Evolutionary conservation across 2,329 filamentous ascomycete species (phyloP).

Genomic region (Claviceps quebecensis): DNA sequence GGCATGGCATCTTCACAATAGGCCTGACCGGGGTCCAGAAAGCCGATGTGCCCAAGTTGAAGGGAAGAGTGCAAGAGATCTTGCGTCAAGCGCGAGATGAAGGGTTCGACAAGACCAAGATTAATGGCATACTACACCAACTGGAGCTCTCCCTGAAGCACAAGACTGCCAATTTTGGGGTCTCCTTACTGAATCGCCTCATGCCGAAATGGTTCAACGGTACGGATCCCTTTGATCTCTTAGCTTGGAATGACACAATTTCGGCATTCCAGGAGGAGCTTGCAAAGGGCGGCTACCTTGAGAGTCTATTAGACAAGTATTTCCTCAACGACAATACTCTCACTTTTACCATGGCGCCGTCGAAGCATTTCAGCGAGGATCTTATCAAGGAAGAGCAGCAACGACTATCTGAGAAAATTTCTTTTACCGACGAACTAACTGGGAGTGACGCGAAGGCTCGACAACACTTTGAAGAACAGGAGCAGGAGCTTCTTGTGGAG

Average conservation of each 20-base stretch:
- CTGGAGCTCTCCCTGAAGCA: constrained; percentile 87
- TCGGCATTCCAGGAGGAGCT: constrained; percentile 67
- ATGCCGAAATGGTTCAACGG: constrained; percentile 94
- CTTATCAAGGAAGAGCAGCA: constrained; percentile 63
- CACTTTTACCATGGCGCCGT: constrained; percentile 89
- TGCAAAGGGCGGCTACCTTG: constrained; percentile 65
- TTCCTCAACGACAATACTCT: constrained; percentile 75
- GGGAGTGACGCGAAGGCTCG: constrained; percentile 59
- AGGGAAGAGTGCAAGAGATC: constrained; percentile 58
- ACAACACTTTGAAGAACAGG: constrained; percentile 58
- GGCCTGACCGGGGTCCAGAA: constrained; percentile 82
- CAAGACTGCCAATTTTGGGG: constrained; percentile 91
- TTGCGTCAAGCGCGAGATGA: constrained; percentile 54
- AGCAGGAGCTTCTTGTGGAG: constrained; percentile 65
- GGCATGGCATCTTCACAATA: constrained; percentile 72
- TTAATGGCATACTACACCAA: constrained; percentile 88
- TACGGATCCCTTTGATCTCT: constrained; percentile 75
- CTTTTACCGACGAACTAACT: constrained; percentile 51
- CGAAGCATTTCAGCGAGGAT: constrained; percentile 57
- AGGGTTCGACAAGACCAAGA: constrained; percentile 80
- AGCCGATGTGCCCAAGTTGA: constrained; percentile 63
- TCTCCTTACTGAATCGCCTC: constrained; percentile 76
- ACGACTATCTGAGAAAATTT: constrained; percentile 62
- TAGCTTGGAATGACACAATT: constrained; percentile 86
- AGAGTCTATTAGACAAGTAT: constrained; percentile 77